phyloP scores from a whole-genome alignment of 345 rosid genomes.

The Gossypium herbaceum region DNA sequence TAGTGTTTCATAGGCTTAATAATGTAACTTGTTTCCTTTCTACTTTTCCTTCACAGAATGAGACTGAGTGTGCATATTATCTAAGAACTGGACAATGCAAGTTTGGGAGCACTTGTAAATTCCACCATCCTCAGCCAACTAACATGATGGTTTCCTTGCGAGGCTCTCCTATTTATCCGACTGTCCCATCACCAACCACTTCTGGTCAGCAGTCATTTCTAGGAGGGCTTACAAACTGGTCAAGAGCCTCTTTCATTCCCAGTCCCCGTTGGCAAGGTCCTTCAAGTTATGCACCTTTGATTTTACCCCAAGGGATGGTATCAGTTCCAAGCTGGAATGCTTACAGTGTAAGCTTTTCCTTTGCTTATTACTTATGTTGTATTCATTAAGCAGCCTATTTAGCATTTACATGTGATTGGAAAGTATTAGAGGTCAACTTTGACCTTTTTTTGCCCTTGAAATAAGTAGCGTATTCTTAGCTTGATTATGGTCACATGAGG shows the following conservation, averaged over 20 bases:
- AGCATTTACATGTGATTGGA: neutral
- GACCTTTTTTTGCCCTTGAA: neutral
- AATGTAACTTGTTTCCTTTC: conserved; percentile 2
- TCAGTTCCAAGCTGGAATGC: conserved; percentile 93
- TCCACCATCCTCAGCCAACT: conserved; percentile 91
- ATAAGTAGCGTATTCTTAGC: neutral
- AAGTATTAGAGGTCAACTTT: neutral
- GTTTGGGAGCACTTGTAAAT: conserved; percentile 90
- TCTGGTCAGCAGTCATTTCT: conserved; percentile 68
- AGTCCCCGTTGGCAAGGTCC: conserved; percentile 98
- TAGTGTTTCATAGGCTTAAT: neutral
- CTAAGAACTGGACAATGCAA: conserved; percentile 97
- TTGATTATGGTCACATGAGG: neutral
- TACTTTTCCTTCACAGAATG: conserved; percentile 47
- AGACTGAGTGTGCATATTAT: conserved; percentile 85
- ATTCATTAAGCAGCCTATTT: neutral
- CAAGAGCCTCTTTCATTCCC: conserved; percentile 80
- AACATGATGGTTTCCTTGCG: conserved; percentile 73
- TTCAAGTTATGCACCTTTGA: conserved; percentile 69
- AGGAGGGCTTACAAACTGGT: conserved; percentile 71
- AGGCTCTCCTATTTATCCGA: conserved; percentile 71
- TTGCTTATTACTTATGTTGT: neutral
- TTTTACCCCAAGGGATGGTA: conserved; percentile 86
- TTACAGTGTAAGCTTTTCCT: conserved; percentile 56
- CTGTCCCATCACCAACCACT: conserved; percentile 71